Percentiles rank a stretch among this genome's conserved stretches.
Evolutionary conservation across 768 basidiomycete species (phyloP).

Genomic region (Tephrocybe sp.): DNA sequence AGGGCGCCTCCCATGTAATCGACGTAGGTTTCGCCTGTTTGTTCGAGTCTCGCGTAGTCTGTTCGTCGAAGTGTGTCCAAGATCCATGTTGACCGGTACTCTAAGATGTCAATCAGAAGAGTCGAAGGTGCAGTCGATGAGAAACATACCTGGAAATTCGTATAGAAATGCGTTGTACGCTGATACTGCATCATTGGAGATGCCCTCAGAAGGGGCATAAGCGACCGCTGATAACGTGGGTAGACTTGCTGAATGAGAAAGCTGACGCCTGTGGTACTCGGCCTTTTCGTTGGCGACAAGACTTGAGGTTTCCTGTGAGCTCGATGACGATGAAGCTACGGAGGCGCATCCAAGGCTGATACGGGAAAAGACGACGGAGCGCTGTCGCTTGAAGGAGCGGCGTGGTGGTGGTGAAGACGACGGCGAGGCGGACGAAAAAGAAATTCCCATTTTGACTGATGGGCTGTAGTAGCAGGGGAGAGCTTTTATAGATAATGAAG

Average conservation of each 20-base stretch:
- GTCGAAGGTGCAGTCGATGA: neutral
- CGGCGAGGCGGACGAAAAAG: slow-evolving; percentile 22
- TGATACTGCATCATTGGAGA: slow-evolving; percentile 34
- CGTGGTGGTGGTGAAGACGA: slow-evolving; percentile 14
- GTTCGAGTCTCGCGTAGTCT: slow-evolving; percentile 61
- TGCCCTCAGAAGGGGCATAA: slow-evolving; percentile 25
- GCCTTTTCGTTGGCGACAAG: slow-evolving; percentile 33
- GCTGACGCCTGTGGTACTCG: slow-evolving; percentile 22
- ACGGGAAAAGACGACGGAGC: slow-evolving; percentile 36
- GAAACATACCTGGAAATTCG: slow-evolving; percentile 37
- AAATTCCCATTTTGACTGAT: slow-evolving; percentile 30
- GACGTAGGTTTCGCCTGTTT: slow-evolving; percentile 71
- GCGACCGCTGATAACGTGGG: slow-evolving; percentile 21
- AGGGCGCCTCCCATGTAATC: slow-evolving; percentile 87
- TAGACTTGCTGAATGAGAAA: slow-evolving; percentile 19
- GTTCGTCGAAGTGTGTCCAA: slow-evolving; percentile 65
- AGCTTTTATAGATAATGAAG: slow-evolving; percentile 17
- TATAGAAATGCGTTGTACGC: slow-evolving; percentile 52
- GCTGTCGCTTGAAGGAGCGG: slow-evolving; percentile 29
- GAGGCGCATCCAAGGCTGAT: slow-evolving; percentile 40
- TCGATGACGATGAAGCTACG: slow-evolving; percentile 31
- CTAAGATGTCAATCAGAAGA: slow-evolving; percentile 22
- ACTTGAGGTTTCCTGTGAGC: slow-evolving; percentile 36
- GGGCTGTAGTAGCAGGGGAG: neutral
- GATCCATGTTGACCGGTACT: slow-evolving; percentile 71